A percentile compares a stretch with the other conserved stretches of the same genome.
These are phyloP conservation scores for Mrakia blollopis DNA, from an alignment of 768 basidiomycete species.

Conservation along the genomic window DNA sequence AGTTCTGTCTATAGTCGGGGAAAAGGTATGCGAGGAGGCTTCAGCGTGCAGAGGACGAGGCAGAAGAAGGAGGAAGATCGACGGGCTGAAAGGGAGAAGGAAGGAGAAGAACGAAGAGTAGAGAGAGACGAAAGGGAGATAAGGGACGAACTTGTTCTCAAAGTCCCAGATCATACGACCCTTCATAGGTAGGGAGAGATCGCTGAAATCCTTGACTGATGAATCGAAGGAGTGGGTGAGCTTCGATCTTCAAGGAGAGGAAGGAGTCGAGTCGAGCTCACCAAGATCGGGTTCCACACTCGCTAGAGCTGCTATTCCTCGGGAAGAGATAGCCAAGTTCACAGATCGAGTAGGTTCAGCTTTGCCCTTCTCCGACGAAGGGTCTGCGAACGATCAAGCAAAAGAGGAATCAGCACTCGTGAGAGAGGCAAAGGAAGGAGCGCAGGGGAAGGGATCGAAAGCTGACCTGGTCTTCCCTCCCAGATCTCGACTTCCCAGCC, in stretches of 20 bases:
- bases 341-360: slow-evolving; percentile 22
- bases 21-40: not conserved
- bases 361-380: slow-evolving; percentile 16
- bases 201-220: slow-evolving; percentile 24
- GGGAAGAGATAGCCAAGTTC: slow-evolving; percentile 29
- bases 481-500: slow-evolving; percentile 56
- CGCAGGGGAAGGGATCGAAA: slow-evolving; percentile 43
- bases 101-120: not conserved
- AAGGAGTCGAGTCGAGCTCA: slow-evolving; percentile 26
- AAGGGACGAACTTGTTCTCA: slow-evolving; percentile 17
- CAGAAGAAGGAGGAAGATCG: slow-evolving; percentile 43
- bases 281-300: slow-evolving; percentile 58
- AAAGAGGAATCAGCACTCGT: slow-evolving; percentile 5
- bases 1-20: slow-evolving; percentile 42
- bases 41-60: slow-evolving; percentile 1
- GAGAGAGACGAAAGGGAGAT: not conserved
- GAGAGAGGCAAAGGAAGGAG: slow-evolving; percentile 36
- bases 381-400: slow-evolving; percentile 26
- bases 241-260: not conserved
- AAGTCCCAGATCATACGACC: slow-evolving; percentile 33
- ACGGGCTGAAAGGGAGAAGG: slow-evolving; percentile 39
- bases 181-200: slow-evolving; percentile 28
- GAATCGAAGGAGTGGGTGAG: not conserved
- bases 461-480: slow-evolving; percentile 31
- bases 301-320: slow-evolving; percentile 82